phyloP scores from a whole-genome alignment of 306 rosid species.

The Quercus agrifolia region DNA sequence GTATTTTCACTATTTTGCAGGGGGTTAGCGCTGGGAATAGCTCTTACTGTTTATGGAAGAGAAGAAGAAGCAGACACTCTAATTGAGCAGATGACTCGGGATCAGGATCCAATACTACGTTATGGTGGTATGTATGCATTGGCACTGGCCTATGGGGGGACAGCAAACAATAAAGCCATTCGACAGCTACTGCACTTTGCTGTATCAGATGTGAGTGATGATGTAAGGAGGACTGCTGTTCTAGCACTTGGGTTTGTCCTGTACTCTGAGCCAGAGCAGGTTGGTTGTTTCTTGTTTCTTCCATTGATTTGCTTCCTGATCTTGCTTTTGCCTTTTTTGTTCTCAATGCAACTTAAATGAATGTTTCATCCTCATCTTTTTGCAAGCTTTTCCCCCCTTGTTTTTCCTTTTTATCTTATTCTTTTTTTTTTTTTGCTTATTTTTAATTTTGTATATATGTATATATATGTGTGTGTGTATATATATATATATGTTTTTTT shows the following conservation, averaged over 20 bases:
- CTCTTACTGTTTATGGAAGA: conserved; percentile 96
- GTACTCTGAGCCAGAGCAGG: conserved; percentile 99
- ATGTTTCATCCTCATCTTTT: not conserved
- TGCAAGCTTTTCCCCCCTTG: not conserved
- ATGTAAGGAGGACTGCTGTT: conserved; percentile 98
- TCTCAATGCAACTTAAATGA: not conserved
- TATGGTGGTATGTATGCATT: conserved; percentile 99
- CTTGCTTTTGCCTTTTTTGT: not conserved
- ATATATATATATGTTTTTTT: too few relatives aligned
- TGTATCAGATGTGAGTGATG: conserved; percentile 97
- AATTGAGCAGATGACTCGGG: conserved; percentile 97
- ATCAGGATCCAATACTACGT: conserved; percentile 93
- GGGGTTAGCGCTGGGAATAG: conserved; percentile 90
- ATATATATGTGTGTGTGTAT: too few relatives aligned
- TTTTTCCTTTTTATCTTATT: not conserved
- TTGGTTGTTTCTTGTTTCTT: conserved; percentile 30
- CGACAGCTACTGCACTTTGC: conserved; percentile 96
- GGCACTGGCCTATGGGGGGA: conserved; percentile 94
- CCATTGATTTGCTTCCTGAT: not conserved
- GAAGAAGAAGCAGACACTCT: conserved; percentile 96
- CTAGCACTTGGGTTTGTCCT: conserved; percentile 97
- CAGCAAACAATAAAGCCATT: conserved; percentile 97
- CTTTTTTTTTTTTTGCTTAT: not conserved
- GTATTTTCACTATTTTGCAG: conserved; percentile 34
- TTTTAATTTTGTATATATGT: not conserved